These are phyloP conservation scores for Mycena rosella DNA, from an alignment of 768 basidiomycete species.

Conservation along the genomic window DNA sequence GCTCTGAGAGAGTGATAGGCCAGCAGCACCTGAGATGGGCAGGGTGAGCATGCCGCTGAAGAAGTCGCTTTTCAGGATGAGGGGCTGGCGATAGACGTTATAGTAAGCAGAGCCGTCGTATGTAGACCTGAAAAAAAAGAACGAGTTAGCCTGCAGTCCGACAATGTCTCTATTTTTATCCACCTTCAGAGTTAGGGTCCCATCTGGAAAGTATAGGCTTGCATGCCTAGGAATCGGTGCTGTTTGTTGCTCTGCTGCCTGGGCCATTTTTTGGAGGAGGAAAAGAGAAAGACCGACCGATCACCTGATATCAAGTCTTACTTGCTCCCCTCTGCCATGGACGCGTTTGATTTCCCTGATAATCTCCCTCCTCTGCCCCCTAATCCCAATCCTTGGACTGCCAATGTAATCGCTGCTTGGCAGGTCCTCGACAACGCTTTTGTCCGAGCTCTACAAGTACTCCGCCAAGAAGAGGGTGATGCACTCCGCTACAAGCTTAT, in stretches of 20 bases:
- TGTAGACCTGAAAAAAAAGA: neutral
- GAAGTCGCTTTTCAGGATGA: conserved; percentile 1
- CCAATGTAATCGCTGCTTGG: neutral
- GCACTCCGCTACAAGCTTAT: neutral
- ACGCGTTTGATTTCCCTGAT: neutral
- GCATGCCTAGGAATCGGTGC: neutral
- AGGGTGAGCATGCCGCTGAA: conserved; percentile 11
- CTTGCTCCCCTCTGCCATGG: neutral
- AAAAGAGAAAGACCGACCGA: neutral
- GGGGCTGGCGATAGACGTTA: conserved; percentile 14
- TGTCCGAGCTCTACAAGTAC: neutral
- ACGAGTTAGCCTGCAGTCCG: no score
- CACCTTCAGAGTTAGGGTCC: conserved; percentile 9
- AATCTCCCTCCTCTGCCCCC: neutral
- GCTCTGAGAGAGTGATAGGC: neutral
- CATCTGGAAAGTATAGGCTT: conserved; percentile 4
- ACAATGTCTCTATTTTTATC: no score
- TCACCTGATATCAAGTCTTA: neutral
- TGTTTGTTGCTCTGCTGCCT: no score
- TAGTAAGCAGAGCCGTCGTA: neutral
- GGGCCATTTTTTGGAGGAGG: no score
- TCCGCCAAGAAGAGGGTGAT: conserved; percentile 15
- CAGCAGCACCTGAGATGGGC: neutral
- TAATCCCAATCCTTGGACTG: neutral
- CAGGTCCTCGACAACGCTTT: neutral